Base-by-base conservation (phyloP, 2,329 filamentous ascomycete genomes). In the Arthrobotrys sphaeroides region DNA sequence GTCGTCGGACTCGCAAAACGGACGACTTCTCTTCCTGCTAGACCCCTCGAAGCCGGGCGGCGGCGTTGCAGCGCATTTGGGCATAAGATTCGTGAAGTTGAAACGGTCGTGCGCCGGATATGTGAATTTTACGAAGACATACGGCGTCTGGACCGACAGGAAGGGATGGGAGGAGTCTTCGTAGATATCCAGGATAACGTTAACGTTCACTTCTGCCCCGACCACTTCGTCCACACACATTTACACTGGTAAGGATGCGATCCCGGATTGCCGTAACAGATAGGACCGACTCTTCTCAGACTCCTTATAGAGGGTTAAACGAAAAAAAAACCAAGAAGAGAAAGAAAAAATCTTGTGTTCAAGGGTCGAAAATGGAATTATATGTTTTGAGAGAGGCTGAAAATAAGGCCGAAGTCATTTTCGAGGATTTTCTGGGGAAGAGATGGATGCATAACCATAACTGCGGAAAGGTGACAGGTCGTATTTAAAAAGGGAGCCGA, bases 401-500 rank as follows among this genome's bases (percentile, higher is more conserved):
- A 75, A 57, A 60, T 61, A 64, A 59, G 40, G 38, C 72, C 72
- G 49, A 43, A 59, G 59, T 68, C 72, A 75, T 75, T 60, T 75
- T 75, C 42, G 64, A 57, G 67, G 36, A 66, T 73, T 65, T 73
- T 66, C 69, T 73, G 60, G 69, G 69, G 70, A 75, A 68, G 57
- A 65, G 64, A 59, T 64, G 64, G 57, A 74, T 75, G 72, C 72
- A 75, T 53, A 45, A 31, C 31, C 42, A 47, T 16, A 60, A 47
- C 28, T 64, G 55, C 57, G 47, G 53, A 68, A 65, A 64, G 64
- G 64, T 69, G 72, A 68, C 55, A 62, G 72, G 65, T 67, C 45
- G 57, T 75, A 75, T 75, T 75, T 75, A 75, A 75, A 68, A 75
- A 75, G 72, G 62, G 72, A 75, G 72, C 55, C 64, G 64, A 75